A percentile compares a stretch with the other conserved stretches of the same genome.
Evolutionary conservation across 352 stramenopile species (phyloP).

Genomic region (Globisporangium takayamanum): DNA sequence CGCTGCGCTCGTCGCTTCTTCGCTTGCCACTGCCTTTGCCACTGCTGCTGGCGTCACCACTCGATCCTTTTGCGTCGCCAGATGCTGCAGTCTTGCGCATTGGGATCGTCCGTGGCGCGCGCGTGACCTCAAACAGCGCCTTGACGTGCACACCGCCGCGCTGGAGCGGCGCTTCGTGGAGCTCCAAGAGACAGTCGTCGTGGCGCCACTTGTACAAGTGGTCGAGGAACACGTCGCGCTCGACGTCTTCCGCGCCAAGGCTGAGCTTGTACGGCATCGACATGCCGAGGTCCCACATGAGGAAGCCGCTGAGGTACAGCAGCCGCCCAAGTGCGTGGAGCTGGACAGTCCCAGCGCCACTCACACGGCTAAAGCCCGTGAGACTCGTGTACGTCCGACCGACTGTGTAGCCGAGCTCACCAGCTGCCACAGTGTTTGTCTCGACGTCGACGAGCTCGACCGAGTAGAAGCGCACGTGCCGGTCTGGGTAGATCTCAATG

Average conservation of each 20-base stretch:
- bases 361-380: constrained; percentile 71
- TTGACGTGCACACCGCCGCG: constrained; percentile 49
- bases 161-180: constrained; percentile 27
- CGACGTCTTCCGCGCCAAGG: constrained; percentile 62
- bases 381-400: constrained; percentile 90
- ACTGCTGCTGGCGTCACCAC: constrained; percentile 1
- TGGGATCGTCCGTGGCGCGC: constrained; percentile 14
- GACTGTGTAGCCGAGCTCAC: constrained; percentile 92
- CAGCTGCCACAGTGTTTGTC: constrained; percentile 75
- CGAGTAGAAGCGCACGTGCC: constrained; percentile 81
- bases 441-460: constrained; percentile 86
- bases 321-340: constrained; percentile 72
- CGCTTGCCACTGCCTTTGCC: background rate
- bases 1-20: background rate
- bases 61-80: constrained; percentile 2
- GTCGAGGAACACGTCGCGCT: constrained; percentile 65
- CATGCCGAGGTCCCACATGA: constrained; percentile 87
- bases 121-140: constrained; percentile 44
- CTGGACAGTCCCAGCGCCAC: constrained; percentile 78
- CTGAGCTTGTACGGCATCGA: constrained; percentile 87
- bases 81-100: constrained; percentile 5
- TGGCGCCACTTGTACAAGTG: constrained; percentile 58
- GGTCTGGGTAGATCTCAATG: constrained; percentile 49
- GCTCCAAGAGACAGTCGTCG: constrained; percentile 39
- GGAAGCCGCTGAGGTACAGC: constrained; percentile 66